Base-by-base conservation (phyloP, 2,329 filamentous ascomycete species). In the Plenodomus lindquistii region DNA sequence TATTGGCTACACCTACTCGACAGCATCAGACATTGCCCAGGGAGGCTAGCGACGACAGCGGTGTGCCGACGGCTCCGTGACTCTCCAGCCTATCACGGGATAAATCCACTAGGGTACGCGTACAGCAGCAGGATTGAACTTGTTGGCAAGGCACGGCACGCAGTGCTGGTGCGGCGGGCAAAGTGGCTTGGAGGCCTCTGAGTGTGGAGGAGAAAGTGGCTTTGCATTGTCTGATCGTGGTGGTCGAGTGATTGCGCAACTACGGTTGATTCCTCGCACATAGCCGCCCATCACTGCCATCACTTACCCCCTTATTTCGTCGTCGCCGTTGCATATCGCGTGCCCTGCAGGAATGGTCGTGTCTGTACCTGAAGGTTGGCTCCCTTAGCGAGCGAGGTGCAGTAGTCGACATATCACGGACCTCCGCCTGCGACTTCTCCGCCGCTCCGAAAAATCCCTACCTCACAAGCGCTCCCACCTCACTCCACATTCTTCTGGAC, bases 101-200 rank as follows among this genome's bases (percentile, higher is more conserved):
- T 31, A 31, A 4, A 7, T 31, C 9, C 27, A 31, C 27, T 31
- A 15, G 27, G 27, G 27, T 13, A 31, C 22, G 22, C 22, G 22
- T 24, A 36, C 50, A 49, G 48, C 47, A 47, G 39, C 40, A n/a
- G 22, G 22, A 24, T 24, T 24, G 6, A 10, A 24, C 22, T 10
- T 24, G 22, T 24, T 24, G 22, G 22, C 22, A 10, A 24, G 22
- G 22, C 22, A 24, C 22, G 22, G 27, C 27, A 31, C 27, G 11
- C 27, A 31, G 6, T 13, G 27, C 4, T 31, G 6, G 10, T 31
- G 27, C 6, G 27, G 6, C 11, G 27, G 4, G 27, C 10, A 31
- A 31, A 31, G 27, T 31, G 27, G 27, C 27, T 8, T 31, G 27
- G 11, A 15, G 11, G 27, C 9, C 6, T 31, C 4, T 31, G 27